Percentiles rank a stretch among this genome's conserved stretches.
These are phyloP conservation scores for Astrocystis sublimbata DNA, from an alignment of 495 filamentous ascomycete species.

Conservation along the genomic window DNA sequence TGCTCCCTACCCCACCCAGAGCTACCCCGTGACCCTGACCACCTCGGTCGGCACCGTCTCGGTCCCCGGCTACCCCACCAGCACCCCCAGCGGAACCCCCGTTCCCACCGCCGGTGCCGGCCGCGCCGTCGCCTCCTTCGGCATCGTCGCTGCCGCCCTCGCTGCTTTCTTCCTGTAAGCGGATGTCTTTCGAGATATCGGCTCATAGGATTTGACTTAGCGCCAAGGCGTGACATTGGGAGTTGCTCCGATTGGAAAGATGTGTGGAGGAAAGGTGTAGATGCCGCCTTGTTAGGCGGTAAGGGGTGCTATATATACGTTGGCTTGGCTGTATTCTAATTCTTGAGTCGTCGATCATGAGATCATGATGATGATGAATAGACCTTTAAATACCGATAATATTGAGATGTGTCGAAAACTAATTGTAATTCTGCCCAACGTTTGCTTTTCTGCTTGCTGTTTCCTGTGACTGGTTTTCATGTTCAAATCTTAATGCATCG, in stretches of 20 bases:
- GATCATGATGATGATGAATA: slow-evolving; percentile 19
- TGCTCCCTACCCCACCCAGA: slow-evolving; percentile 20
- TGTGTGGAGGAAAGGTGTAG: slow-evolving; percentile 17
- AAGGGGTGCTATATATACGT: slow-evolving; percentile 18
- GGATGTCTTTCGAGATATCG: neutral
- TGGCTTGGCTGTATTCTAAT: slow-evolving; percentile 21
- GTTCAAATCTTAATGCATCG: neutral
- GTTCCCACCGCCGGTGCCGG: slow-evolving; percentile 17
- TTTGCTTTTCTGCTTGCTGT: neutral
- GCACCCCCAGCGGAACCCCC: slow-evolving; percentile 13
- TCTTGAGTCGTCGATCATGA: slow-evolving; percentile 20
- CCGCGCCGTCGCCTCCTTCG: slow-evolving; percentile 17
- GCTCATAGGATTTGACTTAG: slow-evolving; percentile 1
- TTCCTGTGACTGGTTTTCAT: neutral
- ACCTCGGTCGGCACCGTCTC: slow-evolving; percentile 19
- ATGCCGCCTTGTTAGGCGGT: neutral
- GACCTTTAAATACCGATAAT: slow-evolving; percentile 22
- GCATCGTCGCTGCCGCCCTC: slow-evolving; percentile 16
- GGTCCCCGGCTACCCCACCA: slow-evolving; percentile 10
- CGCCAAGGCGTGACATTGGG: slow-evolving; percentile 3
- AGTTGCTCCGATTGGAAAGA: slow-evolving; percentile 10
- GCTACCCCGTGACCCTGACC: slow-evolving; percentile 19
- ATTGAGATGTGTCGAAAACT: slow-evolving; percentile 2
- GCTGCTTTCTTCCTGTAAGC: slow-evolving; percentile 20
- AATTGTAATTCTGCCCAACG: neutral